Percentiles rank a stretch among this genome's conserved stretches.
These are phyloP conservation scores for Lepidium africanum DNA, from an alignment of 345 rosid species.

Conservation along the genomic window DNA sequence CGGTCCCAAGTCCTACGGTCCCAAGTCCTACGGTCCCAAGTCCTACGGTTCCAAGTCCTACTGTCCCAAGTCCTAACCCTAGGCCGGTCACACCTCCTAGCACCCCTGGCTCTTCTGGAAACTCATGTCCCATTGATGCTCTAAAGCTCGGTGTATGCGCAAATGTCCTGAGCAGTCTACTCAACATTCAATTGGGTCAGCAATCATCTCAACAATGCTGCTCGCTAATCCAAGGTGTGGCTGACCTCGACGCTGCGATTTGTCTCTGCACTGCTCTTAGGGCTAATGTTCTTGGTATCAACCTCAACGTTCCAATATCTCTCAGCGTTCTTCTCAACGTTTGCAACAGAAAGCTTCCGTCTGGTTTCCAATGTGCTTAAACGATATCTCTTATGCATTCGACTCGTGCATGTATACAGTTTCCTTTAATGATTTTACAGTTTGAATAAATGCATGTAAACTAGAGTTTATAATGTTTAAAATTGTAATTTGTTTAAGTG, in stretches of 20 bases:
- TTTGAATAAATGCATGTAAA: conserved; percentile 12
- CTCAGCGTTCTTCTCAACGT: conserved; percentile 53
- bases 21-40: background rate
- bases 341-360: conserved; percentile 45
- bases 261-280: conserved; percentile 70
- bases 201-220: conserved; percentile 46
- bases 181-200: conserved; percentile 31
- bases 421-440: background rate
- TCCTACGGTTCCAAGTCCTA: background rate
- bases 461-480: background rate
- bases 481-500: too few relatives aligned
- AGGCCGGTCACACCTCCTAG: background rate
- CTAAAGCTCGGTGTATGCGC: conserved; percentile 54
- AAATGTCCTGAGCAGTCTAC: conserved; percentile 31
- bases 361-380: conserved; percentile 37
- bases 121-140: conserved; percentile 45
- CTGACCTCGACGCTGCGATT: conserved; percentile 58
- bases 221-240: conserved; percentile 41
- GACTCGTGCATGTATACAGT: background rate
- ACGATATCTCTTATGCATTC: background rate
- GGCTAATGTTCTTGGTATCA: conserved; percentile 48
- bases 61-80: background rate
- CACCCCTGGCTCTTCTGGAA: conserved; percentile 20
- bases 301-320: conserved; percentile 50
- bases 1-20: background rate